phyloP scores from a whole-genome alignment of 768 basidiomycete species.

The Leccinum disarticulatum region DNA sequence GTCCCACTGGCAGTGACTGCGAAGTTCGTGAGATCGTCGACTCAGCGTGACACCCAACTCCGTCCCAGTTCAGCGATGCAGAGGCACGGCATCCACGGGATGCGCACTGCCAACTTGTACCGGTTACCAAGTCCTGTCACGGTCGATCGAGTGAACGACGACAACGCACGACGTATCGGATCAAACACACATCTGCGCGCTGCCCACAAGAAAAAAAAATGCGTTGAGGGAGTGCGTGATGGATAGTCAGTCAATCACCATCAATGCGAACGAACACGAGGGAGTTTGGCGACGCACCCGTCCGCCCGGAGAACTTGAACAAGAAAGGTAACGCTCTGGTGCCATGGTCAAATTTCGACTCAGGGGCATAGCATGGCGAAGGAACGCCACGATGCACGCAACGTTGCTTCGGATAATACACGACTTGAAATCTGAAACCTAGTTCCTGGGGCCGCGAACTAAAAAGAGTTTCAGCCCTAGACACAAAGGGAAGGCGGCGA shows the following conservation, averaged over 20 bases:
- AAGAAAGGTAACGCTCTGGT: background rate
- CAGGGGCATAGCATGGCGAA: background rate
- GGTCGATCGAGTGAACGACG: background rate
- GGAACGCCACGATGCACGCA: constrained; percentile 9
- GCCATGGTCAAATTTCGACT: background rate
- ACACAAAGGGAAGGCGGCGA: background rate
- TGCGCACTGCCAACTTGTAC: background rate
- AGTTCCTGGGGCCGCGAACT: background rate
- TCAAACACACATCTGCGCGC: background rate
- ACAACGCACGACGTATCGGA: background rate
- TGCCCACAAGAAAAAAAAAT: background rate
- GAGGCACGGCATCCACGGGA: background rate
- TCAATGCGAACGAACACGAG: background rate
- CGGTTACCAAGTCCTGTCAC: background rate
- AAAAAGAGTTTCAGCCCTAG: background rate
- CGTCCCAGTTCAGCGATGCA: background rate
- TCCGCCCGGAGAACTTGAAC: background rate
- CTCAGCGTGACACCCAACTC: background rate
- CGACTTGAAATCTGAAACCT: background rate
- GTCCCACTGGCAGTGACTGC: background rate
- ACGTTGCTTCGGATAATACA: background rate
- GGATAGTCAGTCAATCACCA: background rate
- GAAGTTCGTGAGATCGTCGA: background rate
- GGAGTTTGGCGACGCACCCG: background rate
- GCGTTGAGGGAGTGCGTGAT: background rate